Conservation (phyloP, 192 early-diverging fungal genomes). For the Podila epigama region DNA sequence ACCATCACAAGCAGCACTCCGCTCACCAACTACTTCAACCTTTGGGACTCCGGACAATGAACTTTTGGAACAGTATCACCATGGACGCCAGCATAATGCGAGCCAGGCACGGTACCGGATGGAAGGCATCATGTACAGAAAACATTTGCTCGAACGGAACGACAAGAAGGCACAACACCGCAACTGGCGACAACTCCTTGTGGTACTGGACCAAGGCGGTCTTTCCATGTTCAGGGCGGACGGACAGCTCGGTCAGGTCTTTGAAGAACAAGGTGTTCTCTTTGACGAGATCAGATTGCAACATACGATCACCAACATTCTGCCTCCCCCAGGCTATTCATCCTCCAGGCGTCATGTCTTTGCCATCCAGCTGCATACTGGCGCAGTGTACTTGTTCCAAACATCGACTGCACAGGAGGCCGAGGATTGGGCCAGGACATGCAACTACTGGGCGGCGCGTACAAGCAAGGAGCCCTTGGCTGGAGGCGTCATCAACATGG, state of each 20-base stretch:
- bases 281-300: slow-evolving; percentile 65
- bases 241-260: slow-evolving; percentile 18
- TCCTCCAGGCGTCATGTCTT: slow-evolving; percentile 81
- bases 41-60: neutral
- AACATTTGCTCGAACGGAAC: slow-evolving; percentile 80
- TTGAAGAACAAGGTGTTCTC: slow-evolving; percentile 43
- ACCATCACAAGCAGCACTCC: neutral
- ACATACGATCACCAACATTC: slow-evolving; percentile 83
- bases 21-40: neutral
- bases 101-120: slow-evolving; percentile 53
- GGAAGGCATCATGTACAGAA: slow-evolving; percentile 87
- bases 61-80: slow-evolving; percentile 10
- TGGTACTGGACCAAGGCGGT: slow-evolving; percentile 76
- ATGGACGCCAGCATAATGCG: slow-evolving; percentile 2
- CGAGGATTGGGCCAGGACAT: slow-evolving; percentile 84
- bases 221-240: slow-evolving; percentile 87
- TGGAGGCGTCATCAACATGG: slow-evolving; percentile 89
- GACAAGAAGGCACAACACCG: slow-evolving; percentile 85
- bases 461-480: slow-evolving; percentile 88
- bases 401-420: slow-evolving; percentile 70
- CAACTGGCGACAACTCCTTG: slow-evolving; percentile 84
- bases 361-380: slow-evolving; percentile 81
- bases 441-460: slow-evolving; percentile 96
- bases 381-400: slow-evolving; percentile 94
- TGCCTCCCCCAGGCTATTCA: slow-evolving; percentile 89